A percentile compares a stretch with the other conserved stretches of the same genome.
phyloP scores from a whole-genome alignment of 768 basidiomycete species.

The Sarcodon aspratus region DNA sequence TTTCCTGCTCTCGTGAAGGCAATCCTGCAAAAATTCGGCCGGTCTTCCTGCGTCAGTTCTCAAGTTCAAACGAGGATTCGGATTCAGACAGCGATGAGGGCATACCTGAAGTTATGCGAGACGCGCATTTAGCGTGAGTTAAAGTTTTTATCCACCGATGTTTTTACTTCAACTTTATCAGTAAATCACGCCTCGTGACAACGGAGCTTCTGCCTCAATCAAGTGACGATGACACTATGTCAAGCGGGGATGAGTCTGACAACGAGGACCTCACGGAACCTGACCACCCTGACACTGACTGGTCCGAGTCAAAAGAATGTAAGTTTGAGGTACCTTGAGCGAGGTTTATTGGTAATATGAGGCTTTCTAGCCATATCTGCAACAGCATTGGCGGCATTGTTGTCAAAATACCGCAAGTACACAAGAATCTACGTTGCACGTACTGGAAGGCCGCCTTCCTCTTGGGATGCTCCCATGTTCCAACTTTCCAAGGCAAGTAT shows the following conservation, averaged over 20 bases:
- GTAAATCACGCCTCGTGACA: conserved; percentile 41
- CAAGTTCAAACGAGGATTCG: conserved; percentile 2
- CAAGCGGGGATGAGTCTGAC: conserved; percentile 73
- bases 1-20: too few relatives aligned
- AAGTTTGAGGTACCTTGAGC: conserved; percentile 2
- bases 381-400: not conserved
- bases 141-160: not conserved
- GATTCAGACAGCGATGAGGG: conserved; percentile 57
- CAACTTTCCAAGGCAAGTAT: not conserved
- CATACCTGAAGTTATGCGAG: conserved; percentile 56
- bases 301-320: conserved; percentile 40
- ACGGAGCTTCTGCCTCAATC: conserved; percentile 1
- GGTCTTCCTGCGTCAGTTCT: too few relatives aligned
- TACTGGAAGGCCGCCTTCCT: conserved; percentile 21
- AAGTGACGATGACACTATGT: conserved; percentile 30
- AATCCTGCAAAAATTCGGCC: too few relatives aligned
- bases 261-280: conserved; percentile 56
- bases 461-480: conserved; percentile 37
- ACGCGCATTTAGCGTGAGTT: conserved; percentile 60
- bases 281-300: conserved; percentile 22
- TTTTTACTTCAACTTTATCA: conserved; percentile 12
- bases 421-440: conserved; percentile 35
- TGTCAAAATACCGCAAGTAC: conserved; percentile 32
- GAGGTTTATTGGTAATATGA: too few relatives aligned
- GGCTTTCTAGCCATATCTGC: too few relatives aligned